Percentiles rank a stretch among this genome's conserved stretches.
Conservation (phyloP, 2,329 filamentous ascomycete genomes). For the Lachnellula hyalina region DNA sequence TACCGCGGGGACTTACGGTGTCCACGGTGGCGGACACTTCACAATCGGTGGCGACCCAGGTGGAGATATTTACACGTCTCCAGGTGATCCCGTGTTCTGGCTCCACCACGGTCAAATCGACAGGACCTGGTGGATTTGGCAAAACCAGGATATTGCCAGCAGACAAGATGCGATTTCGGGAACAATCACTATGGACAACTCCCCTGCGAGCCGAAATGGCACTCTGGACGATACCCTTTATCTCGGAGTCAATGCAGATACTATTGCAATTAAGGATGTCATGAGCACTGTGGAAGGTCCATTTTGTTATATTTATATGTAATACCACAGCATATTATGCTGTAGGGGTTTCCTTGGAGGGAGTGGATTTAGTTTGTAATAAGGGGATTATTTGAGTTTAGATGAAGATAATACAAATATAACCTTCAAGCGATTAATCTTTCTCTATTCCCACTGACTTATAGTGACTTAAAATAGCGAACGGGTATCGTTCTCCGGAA, state of each 20-base stretch:
- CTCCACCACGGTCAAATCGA: slow-evolving; percentile 44
- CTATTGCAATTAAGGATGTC: slow-evolving; percentile 32
- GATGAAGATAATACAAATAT: too few relatives aligned
- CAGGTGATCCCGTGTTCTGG: slow-evolving; percentile 42
- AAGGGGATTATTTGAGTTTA: too few relatives aligned
- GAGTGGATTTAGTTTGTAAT: too few relatives aligned
- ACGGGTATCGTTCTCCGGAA: too few relatives aligned
- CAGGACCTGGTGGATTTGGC: slow-evolving; percentile 45
- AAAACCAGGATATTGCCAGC: slow-evolving; percentile 39
- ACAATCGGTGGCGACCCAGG: slow-evolving; percentile 43
- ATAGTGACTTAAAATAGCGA: too few relatives aligned
- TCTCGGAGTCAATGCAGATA: slow-evolving; percentile 21
- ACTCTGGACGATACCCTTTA: slow-evolving; percentile 37
- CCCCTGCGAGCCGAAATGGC: slow-evolving; percentile 37
- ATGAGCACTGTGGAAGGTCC: slow-evolving; percentile 39
- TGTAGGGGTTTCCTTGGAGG: too few relatives aligned
- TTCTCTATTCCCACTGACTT: too few relatives aligned
- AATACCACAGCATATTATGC: neutral
- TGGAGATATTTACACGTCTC: slow-evolving; percentile 39
- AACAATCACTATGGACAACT: slow-evolving; percentile 39
- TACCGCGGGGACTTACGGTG: slow-evolving; percentile 30
- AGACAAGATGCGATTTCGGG: slow-evolving; percentile 28
- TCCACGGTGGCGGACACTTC: slow-evolving; percentile 39
- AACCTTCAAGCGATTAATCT: too few relatives aligned
- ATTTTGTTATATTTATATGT: slow-evolving; percentile 43